A percentile compares a stretch with the other conserved stretches of the same genome.
Evolutionary conservation across 78 protist species (phyloP).

Genomic region (Mastigamoeba balamuthi): DNA sequence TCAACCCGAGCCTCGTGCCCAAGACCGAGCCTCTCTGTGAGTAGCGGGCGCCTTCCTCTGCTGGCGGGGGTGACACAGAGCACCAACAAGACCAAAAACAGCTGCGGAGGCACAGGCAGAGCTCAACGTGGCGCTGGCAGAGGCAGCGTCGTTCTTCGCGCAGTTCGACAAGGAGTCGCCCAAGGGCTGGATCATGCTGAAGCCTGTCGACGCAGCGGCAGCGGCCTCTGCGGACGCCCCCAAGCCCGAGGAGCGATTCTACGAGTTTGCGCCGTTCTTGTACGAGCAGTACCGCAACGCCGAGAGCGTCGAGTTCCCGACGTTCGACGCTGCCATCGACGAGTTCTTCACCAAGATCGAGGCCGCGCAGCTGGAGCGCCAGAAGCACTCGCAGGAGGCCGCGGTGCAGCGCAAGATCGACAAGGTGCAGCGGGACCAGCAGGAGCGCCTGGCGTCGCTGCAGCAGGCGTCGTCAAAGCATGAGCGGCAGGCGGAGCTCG

Average conservation of each 20-base stretch:
- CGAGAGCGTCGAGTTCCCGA: conserved; percentile 14
- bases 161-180: too few species aligned
- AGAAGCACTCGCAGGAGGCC: conserved; percentile 40
- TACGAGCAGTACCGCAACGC: conserved; percentile 18
- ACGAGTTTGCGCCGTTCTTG: conserved; percentile 64
- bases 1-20: too few species aligned
- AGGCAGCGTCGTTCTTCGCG: too few species aligned
- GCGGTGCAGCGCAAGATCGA: conserved; percentile 56
- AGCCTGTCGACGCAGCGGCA: conserved; percentile 1
- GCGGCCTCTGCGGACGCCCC: background rate
- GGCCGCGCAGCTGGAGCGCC: conserved; percentile 48
- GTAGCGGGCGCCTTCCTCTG: too few species aligned
- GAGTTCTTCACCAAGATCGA: conserved; percentile 74
- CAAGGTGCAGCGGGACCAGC: conserved; percentile 53
- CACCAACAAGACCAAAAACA: too few species aligned
- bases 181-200: conserved; percentile 23
- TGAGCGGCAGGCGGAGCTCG: conserved; percentile 45
- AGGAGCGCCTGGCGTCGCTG: conserved; percentile 51
- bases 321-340: conserved; percentile 81
- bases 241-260: conserved; percentile 8
- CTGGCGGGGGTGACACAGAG: too few species aligned
- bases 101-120: too few species aligned
- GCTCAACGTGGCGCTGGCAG: too few species aligned
- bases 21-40: too few species aligned
- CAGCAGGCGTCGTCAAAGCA: conserved; percentile 21